Evolutionary conservation across 1,284 basidiomycete genomes (phyloP), one percentile per base, ranked within the genome.

Genomic region (Cryptococcus amylolentus): DNA sequence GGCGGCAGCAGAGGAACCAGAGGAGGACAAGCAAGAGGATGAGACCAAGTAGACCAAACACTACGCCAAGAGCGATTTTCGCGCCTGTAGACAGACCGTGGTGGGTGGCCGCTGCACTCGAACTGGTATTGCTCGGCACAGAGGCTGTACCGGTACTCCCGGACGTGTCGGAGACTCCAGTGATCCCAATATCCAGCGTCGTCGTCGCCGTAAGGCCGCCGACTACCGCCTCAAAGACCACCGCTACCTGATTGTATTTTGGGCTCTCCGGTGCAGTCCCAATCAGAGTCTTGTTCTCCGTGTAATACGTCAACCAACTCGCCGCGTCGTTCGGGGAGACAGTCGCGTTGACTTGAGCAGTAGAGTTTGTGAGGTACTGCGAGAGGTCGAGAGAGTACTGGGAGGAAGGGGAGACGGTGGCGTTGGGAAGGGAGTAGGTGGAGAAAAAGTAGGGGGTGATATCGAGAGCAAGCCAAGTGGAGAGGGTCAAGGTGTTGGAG

Each of bases 371-470:
- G 67, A 77, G 54, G 61, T 72, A 77, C 5, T 60, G 54, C 5
- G 58, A 40, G 18, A 78, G 41, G 46, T 70, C 62, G 56, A 70
- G 75, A 2, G 57, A 39, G 64, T 73, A 72, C 10, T 49, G 46
- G 31, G 64, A 42, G 8, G 73, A 72, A 2, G 73, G 70, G 5
- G 63, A 62, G 51, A 75, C 68, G 16, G 72, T 73, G 46, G 66
- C 54, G 50, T 68, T 70, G 1, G 80, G 78, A 1, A 82, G 65
- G 2, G 56, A 49, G 52, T 73, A 66, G 8, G 68, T 56, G 46
- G 75, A 79, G 65, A 83, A 80, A 16, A 76, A 68, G 53, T 77
- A 78, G 0, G 79, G 77, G 1, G 65, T 64, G 52, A 82, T 66
- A 44, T 70, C 62, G 55, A 83, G 49, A 1, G 71, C 64, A 43